A percentile compares a stretch with the other conserved stretches of the same genome.
Evolutionary conservation across 2,329 filamentous ascomycete genomes (phyloP).

Genomic region (Ophiostoma pallidulum): DNA sequence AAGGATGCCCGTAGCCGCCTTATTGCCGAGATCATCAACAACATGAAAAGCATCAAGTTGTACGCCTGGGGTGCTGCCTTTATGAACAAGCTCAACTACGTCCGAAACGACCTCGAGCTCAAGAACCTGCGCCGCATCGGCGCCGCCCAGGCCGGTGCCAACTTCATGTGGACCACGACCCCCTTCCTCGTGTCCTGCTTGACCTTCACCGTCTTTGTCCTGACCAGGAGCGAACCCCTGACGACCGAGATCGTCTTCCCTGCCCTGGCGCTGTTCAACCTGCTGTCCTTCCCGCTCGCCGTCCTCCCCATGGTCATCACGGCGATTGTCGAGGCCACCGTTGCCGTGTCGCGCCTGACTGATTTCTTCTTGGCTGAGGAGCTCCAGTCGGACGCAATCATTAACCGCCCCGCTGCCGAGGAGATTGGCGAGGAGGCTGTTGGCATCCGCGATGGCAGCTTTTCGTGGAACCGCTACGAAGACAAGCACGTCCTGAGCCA

Average conservation of each 20-base stretch:
- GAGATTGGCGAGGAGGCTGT: conserved; percentile 80
- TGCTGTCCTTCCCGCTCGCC: conserved; percentile 88
- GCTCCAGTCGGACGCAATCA: conserved; percentile 75
- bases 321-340: conserved; percentile 88
- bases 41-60: conserved; percentile 99
- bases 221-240: conserved; percentile 69
- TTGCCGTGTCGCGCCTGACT: conserved; percentile 79
- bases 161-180: conserved; percentile 96
- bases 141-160: conserved; percentile 84
- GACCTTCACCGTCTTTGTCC: conserved; percentile 89
- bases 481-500: conserved; percentile 62
- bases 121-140: conserved; percentile 95
- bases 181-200: conserved; percentile 96
- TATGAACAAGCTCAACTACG: conserved; percentile 93
- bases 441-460: conserved; percentile 71
- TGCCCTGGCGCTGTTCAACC: conserved; percentile 85
- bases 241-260: conserved; percentile 96
- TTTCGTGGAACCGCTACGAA: conserved; percentile 89
- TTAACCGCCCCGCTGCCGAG: conserved; percentile 56
- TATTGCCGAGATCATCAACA: conserved; percentile 96
- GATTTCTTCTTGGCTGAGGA: conserved; percentile 82
- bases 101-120: conserved; percentile 90
- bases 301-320: conserved; percentile 97
- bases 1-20: conserved; percentile 88
- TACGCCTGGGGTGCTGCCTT: conserved; percentile 97